Percentiles rank a stretch among this genome's conserved stretches.
phyloP scores from a whole-genome alignment of 1,284 basidiomycete species.

The Neolentinus lepideus region DNA sequence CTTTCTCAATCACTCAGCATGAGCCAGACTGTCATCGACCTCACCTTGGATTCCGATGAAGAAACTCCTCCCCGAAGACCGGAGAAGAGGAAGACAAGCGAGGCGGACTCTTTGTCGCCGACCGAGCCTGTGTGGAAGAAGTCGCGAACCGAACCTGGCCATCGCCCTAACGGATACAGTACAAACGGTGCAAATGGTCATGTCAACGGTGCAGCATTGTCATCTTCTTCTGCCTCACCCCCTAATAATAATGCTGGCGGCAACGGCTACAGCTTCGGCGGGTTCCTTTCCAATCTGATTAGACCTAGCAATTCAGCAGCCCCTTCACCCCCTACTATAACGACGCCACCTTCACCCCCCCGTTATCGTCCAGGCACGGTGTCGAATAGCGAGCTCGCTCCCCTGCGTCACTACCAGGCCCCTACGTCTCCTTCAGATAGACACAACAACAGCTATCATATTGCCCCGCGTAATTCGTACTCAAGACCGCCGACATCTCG shows the following conservation, averaged over 20 bases:
- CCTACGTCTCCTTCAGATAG: not conserved
- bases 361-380: not conserved
- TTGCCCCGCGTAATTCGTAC: not conserved
- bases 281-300: not conserved
- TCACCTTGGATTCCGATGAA: conserved; percentile 72
- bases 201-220: conserved; percentile 2
- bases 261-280: not conserved
- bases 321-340: not conserved
- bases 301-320: not conserved
- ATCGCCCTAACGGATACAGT: conserved; percentile 5
- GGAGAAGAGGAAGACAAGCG: conserved; percentile 54
- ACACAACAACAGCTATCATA: not conserved
- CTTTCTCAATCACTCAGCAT: conserved; percentile 11
- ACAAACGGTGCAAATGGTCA: conserved; percentile 9
- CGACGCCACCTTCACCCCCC: not conserved
- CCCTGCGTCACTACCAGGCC: not conserved
- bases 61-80: conserved; percentile 16
- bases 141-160: conserved; percentile 37
- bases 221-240: conserved; percentile 1
- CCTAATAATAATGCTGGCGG: not conserved
- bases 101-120: conserved; percentile 40
- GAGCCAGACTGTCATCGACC: conserved; percentile 56
- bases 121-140: conserved; percentile 71
- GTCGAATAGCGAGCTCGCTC: not conserved
- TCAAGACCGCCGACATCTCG: not conserved